These are phyloP conservation scores for Hypoxylon crocopeplum DNA, from an alignment of 495 filamentous ascomycete genomes.

Conservation along the genomic window DNA sequence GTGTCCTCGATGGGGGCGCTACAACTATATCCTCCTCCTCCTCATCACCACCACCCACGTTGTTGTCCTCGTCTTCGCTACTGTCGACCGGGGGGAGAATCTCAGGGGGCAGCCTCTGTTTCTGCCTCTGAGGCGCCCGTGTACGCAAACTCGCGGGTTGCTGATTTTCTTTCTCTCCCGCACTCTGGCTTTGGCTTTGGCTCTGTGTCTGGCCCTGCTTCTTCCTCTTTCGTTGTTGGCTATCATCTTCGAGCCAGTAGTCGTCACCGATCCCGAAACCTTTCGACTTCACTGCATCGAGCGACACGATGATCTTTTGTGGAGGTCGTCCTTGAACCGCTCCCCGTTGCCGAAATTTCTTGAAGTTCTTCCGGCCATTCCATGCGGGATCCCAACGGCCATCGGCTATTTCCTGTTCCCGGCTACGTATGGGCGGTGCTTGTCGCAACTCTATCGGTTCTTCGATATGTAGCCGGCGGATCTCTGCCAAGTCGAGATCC, in stretches of 20 bases:
- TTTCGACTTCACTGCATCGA: slow-evolving; percentile 81
- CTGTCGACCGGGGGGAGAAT: slow-evolving; percentile 42
- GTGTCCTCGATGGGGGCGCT: slow-evolving; percentile 25
- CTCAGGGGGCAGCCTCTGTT: slow-evolving; percentile 8
- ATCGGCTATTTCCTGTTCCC: slow-evolving; percentile 55
- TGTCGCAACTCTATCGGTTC: slow-evolving; percentile 75
- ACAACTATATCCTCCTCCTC: slow-evolving; percentile 33
- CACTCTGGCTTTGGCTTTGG: too few relatives aligned
- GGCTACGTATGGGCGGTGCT: slow-evolving; percentile 31
- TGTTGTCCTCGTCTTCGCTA: slow-evolving; percentile 48
- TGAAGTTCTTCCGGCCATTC: slow-evolving; percentile 98
- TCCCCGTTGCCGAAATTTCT: slow-evolving; percentile 77
- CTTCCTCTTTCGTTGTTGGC: slow-evolving; percentile 31
- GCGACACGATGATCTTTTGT: slow-evolving; percentile 70
- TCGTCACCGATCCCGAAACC: slow-evolving; percentile 85
- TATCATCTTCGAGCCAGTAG: slow-evolving; percentile 71
- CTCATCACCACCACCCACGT: slow-evolving; percentile 28
- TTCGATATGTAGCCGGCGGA: slow-evolving; percentile 77
- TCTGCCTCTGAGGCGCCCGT: slow-evolving; percentile 8
- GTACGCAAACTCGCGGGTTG: neutral
- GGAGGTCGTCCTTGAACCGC: slow-evolving; percentile 55
- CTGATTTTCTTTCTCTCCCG: slow-evolving; percentile 11
- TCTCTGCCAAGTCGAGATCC: slow-evolving; percentile 68
- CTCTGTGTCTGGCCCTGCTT: slow-evolving; percentile 40
- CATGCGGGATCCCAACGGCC: slow-evolving; percentile 87